Evolutionary conservation across 2,329 filamentous ascomycete genomes (phyloP).

Genomic region (Zymoseptoria tritici): DNA sequence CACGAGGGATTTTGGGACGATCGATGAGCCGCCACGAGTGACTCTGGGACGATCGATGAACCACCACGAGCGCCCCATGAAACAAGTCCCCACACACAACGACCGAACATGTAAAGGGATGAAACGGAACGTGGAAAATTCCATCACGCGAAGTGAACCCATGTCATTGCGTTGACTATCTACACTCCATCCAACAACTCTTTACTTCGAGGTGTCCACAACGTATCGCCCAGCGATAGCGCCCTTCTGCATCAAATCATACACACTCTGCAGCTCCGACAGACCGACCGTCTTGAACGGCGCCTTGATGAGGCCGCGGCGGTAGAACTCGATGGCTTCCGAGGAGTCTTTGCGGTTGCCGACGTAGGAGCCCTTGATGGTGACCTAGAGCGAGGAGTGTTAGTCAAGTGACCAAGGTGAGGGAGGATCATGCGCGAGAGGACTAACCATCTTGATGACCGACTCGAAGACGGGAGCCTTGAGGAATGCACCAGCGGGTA

Average conservation of each 20-base stretch:
- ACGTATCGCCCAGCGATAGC: conserved; percentile 74
- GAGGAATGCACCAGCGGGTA: conserved; percentile 73
- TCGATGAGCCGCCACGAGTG: neutral
- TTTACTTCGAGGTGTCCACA: conserved; percentile 61
- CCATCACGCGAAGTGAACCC: neutral
- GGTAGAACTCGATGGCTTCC: conserved; percentile 87
- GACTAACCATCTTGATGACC: conserved; percentile 48
- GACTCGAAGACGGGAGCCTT: conserved; percentile 82
- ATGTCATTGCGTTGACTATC: neutral
- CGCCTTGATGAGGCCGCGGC: conserved; percentile 72
- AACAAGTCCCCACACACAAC: no score
- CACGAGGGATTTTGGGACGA: no score
- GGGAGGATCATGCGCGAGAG: no score
- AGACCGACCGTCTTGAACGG: conserved; percentile 82
- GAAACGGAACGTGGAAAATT: neutral
- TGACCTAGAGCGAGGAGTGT: conserved; percentile 59
- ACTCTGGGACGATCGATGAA: neutral
- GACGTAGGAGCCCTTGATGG: conserved; percentile 87
- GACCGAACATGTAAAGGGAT: neutral
- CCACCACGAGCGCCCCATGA: neutral
- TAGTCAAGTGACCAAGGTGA: neutral
- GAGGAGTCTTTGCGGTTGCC: conserved; percentile 82
- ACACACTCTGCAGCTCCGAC: conserved; percentile 72
- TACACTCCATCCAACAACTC: neutral
- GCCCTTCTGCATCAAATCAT: conserved; percentile 58